Conservation (phyloP, 495 filamentous ascomycete species). For the Clohesyomyces aquaticus region DNA sequence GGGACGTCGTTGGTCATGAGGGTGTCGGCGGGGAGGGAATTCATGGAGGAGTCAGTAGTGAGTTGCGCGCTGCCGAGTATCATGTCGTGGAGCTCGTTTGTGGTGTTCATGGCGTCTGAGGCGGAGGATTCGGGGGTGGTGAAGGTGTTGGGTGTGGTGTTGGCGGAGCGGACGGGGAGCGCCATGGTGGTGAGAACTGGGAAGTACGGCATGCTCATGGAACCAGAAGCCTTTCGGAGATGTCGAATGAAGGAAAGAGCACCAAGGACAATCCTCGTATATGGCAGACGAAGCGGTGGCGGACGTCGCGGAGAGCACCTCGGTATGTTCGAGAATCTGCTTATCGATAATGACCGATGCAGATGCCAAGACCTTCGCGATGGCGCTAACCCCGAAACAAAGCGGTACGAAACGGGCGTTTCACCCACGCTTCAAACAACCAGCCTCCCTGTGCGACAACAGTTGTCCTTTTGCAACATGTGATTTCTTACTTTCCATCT, state of each 20-base stretch:
- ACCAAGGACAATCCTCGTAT: too few species aligned
- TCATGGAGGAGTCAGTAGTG: neutral
- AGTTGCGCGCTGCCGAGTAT: neutral
- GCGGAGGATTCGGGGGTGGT: too few species aligned
- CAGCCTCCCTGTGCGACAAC: constrained; percentile 12
- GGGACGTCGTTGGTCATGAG: too few species aligned
- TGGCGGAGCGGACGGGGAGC: too few species aligned
- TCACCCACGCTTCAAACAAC: constrained; percentile 34
- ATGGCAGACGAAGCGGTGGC: neutral
- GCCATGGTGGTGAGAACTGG: too few species aligned
- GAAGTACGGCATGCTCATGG: constrained; percentile 21
- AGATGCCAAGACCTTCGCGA: neutral
- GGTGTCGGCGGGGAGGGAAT: neutral
- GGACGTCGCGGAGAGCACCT: neutral
- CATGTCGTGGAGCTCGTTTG: too few species aligned
- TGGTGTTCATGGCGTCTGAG: constrained; percentile 5
- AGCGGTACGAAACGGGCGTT: constrained; percentile 24
- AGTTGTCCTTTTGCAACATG: constrained; percentile 28
- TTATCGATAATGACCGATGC: too few species aligned
- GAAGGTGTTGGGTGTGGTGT: too few species aligned
- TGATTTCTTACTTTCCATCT: constrained; percentile 9
- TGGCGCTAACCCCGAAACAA: constrained; percentile 15
- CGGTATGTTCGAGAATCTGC: neutral
- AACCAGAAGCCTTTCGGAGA: neutral
- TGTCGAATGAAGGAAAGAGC: neutral